Evolutionary conservation across 2,329 filamentous ascomycete genomes (phyloP), one percentile per base, ranked within the genome.

Genomic region (Chrysoporthe puriensis): DNA sequence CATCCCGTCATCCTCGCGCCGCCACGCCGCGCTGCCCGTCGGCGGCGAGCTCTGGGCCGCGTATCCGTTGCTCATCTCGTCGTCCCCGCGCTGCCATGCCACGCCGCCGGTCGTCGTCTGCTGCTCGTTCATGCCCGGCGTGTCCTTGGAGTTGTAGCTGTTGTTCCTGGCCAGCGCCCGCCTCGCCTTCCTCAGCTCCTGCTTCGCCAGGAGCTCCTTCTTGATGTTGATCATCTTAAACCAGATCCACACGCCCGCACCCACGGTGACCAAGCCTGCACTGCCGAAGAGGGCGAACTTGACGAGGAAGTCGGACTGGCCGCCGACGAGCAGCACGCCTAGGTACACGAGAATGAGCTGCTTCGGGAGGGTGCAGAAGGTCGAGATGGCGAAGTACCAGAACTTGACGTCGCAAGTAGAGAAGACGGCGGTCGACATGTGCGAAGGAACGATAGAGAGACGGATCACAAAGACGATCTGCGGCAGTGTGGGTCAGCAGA

Each of bases 351-450:
- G 74, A 48, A 81, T 76, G 66, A 81, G 76, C 69, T 81, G 79
- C 70, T 81, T 81, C 3, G 79, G 79, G 2, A 81, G 73, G 6
- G 79, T 80, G 50, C 81, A 65, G 70, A 80, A 76, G 18, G 79
- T 81, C 3, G 79, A 78, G 60, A 81, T 64, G 66, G 77, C 74
- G 62, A 79, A 81, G 64, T 76, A 71, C 77, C 79, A 80, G 72
- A 81, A 81, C 59, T 76, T 77, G 48, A 81, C 78, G 65, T 79
- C 77, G 73, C 79, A 80, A 40, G 78, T 79, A 11, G 79, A 78
- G 68, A 81, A 81, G 40, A 81, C 78, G n/a, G 79, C 79, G 1
- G 79, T 81, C 4, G 78, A 79, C 71, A 81, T 78, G 70, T 81
- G 79, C 13, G 78, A 77, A 16, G 79, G 79, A 40, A 81, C 76